These are phyloP conservation scores for Teratosphaeria viscida DNA, from an alignment of 2,329 filamentous ascomycete genomes.

Conservation along the genomic window DNA sequence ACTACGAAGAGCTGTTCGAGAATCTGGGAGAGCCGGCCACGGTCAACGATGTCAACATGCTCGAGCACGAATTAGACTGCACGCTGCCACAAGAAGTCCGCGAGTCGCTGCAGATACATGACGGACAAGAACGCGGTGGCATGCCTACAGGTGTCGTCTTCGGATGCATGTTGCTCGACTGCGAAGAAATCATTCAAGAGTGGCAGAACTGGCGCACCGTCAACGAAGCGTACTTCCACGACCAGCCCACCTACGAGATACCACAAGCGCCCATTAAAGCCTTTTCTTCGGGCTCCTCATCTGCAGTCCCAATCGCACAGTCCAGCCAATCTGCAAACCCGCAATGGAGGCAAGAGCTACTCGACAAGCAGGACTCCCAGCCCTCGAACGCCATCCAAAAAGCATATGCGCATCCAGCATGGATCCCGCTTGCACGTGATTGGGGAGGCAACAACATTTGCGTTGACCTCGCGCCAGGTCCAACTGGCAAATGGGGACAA, in stretches of 20 bases:
- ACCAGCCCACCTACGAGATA: constrained; percentile 42
- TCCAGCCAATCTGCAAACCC: constrained; percentile 31
- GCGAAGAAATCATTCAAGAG: constrained; percentile 95
- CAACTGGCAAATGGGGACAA: constrained; percentile 86
- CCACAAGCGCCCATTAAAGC: constrained; percentile 61
- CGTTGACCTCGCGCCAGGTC: constrained; percentile 82
- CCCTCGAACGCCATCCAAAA: constrained; percentile 80
- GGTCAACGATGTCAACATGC: constrained; percentile 87
- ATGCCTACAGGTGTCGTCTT: constrained; percentile 87
- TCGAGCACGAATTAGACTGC: constrained; percentile 92
- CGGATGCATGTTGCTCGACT: constrained; percentile 88
- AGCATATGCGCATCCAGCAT: constrained; percentile 83
- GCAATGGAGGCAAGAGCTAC: constrained; percentile 74
- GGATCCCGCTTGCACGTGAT: constrained; percentile 92
- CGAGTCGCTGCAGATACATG: constrained; percentile 81
- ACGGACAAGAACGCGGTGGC: constrained; percentile 93
- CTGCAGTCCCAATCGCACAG: constrained; percentile 35
- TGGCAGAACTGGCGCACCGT: constrained; percentile 95
- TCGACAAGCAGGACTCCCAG: constrained; percentile 76
- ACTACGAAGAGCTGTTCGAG: constrained; percentile 90
- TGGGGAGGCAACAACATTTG: constrained; percentile 99
- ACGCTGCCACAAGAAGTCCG: constrained; percentile 87
- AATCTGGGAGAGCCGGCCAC: constrained; percentile 89
- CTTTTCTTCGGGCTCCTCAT: constrained; percentile 54
- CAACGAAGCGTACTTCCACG: constrained; percentile 74